Evolutionary conservation across 1,139 yeast genomes (phyloP), one percentile per base, ranked within the genome.

Genomic region (Sugiyamaella neomexicana): DNA sequence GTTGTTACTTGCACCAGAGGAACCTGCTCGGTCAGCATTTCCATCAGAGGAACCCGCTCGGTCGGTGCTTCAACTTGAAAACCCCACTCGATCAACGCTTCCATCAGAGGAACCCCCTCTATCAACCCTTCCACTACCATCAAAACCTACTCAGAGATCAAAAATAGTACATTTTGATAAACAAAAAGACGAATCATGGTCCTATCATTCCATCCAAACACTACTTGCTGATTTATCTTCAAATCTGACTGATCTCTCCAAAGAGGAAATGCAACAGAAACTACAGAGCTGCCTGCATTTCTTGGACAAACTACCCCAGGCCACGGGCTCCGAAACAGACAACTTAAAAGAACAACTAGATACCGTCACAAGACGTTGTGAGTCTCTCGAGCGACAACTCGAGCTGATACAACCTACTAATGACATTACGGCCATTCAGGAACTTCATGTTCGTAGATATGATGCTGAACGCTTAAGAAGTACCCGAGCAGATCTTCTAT

Each of bases 401-500:
- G 9, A 5, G n/a, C 39, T 13, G 5, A 5, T 38, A 23, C 49
- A 23, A 20, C 12, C 45, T 13, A 29, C 25, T 43, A 37, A 27
- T 38, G 45, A 50, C n/a, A 44, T 41, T 8, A 32, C 51, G 2
- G 20, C 23, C 8, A 15, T 29, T n/a, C 51, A 49, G 12, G 52
- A 49, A 29, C 42, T 49, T 13, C 23, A 34, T 10, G 38, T 49
- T 16, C 53, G 56, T 7, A 15, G 42, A 31, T 53, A 45, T 20
- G 56, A 53, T 32, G 43, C 46, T 20, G 56, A 53, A 25, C 40
- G 53, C 5, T 38, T 49, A 23, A n/a, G 48, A 10, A 41, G 50
- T 23, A 23, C 23, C 13, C 45, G 53, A 3, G 31, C 41, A 15
- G 62, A 60, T 39, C 52, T 62, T 15, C 40, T 41, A 36, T 59